phyloP scores from a whole-genome alignment of 164 flowering plant species.

The Aristolochia fimbriata region DNA sequence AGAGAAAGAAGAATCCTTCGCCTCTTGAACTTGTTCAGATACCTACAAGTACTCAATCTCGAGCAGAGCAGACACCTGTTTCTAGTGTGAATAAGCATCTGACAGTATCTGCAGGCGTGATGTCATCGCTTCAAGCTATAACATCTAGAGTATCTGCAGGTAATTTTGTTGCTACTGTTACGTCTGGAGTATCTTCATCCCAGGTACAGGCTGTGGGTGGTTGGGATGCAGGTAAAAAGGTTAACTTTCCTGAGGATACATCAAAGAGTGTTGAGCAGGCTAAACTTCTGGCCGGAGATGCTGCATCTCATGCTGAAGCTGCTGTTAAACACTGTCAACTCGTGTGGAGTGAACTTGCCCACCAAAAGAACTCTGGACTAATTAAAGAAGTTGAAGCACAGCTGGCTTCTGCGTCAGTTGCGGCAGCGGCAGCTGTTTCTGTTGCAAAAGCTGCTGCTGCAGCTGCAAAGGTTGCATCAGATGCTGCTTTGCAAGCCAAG shows the following conservation, averaged over 20 bases:
- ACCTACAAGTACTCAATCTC: slow-evolving; percentile 23
- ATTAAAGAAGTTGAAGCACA: slow-evolving; percentile 48
- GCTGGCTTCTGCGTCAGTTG: slow-evolving; percentile 71
- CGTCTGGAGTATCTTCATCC: slow-evolving; percentile 20
- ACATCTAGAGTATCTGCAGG: slow-evolving; percentile 17
- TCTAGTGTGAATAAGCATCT: slow-evolving; percentile 13
- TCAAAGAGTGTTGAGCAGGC: slow-evolving; percentile 54
- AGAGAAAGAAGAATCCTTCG: slow-evolving; percentile 45
- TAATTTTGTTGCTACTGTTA: slow-evolving; percentile 12
- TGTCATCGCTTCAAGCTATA: slow-evolving; percentile 17
- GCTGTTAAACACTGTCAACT: slow-evolving; percentile 59
- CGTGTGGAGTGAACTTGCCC: slow-evolving; percentile 63
- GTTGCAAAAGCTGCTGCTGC: slow-evolving; percentile 99
- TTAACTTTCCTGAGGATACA: slow-evolving; percentile 39
- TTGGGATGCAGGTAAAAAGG: slow-evolving; percentile 21
- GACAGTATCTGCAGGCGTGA: slow-evolving; percentile 26
- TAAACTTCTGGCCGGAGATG: slow-evolving; percentile 71
- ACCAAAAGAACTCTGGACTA: slow-evolving; percentile 47
- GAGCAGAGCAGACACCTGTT: slow-evolving; percentile 19
- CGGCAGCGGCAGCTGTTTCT: slow-evolving; percentile 85
- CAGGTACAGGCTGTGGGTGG: slow-evolving; percentile 18
- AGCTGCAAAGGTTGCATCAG: slow-evolving; percentile 86
- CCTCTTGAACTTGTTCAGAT: slow-evolving; percentile 34
- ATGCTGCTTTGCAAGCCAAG: slow-evolving; percentile 90
- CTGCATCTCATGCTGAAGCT: slow-evolving; percentile 54